phyloP scores from a whole-genome alignment of 2,329 filamentous ascomycete species.

The Diaporthe helianthi region DNA sequence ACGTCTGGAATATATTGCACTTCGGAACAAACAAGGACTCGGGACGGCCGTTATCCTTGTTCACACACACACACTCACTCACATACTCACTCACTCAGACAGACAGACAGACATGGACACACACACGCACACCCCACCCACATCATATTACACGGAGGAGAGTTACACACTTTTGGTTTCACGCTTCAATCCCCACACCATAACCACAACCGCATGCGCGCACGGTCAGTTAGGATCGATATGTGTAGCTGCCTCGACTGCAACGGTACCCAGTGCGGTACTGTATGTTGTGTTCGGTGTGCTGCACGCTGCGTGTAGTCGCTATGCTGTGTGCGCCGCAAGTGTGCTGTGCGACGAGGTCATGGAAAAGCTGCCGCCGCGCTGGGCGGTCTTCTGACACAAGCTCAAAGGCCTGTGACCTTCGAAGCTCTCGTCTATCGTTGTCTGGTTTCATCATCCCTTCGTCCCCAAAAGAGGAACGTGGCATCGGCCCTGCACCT shows the following conservation, averaged over 20 bases:
- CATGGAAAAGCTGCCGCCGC: background rate
- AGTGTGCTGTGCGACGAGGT: background rate
- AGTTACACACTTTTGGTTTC: slow-evolving; percentile 33
- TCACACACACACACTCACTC: background rate
- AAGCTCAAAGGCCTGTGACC: slow-evolving; percentile 16
- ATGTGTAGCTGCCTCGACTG: slow-evolving; percentile 23
- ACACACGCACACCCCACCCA: slow-evolving; percentile 9
- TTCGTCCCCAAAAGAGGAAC: background rate
- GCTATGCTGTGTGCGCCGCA: background rate
- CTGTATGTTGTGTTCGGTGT: background rate
- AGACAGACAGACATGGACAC: background rate
- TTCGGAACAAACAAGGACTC: slow-evolving; percentile 3
- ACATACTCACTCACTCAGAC: too few species aligned
- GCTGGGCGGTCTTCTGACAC: slow-evolving; percentile 23
- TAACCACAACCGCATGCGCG: slow-evolving; percentile 6
- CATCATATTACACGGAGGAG: slow-evolving; percentile 20
- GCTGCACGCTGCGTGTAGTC: background rate
- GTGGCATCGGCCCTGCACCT: slow-evolving; percentile 16
- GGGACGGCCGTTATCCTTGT: background rate
- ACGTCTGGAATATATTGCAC: slow-evolving; percentile 21
- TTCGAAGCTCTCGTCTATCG: slow-evolving; percentile 17
- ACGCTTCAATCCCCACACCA: slow-evolving; percentile 30
- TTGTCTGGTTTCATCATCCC: slow-evolving; percentile 31
- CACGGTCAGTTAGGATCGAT: slow-evolving; percentile 27
- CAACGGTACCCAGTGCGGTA: background rate